Conservation (phyloP, 2,329 filamentous ascomycete species). For the Elsinoe fawcettii region DNA sequence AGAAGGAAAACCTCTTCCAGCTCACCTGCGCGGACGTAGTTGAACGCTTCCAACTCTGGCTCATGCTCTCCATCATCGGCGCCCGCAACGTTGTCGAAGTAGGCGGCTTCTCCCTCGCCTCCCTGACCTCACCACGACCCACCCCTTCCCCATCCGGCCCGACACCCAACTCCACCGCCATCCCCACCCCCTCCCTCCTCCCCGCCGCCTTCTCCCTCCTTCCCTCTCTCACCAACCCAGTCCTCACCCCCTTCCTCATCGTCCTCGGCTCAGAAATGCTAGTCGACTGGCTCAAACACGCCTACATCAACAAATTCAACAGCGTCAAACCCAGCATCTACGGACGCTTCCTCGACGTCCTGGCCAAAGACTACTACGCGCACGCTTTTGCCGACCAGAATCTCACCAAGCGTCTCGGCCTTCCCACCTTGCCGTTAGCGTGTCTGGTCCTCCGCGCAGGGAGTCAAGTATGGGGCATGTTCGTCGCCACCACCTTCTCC, state of each 20-base stretch:
- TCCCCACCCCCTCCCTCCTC: constrained; percentile 63
- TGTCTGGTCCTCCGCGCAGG: constrained; percentile 93
- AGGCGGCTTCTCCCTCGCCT: constrained; percentile 61
- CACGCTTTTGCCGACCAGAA: constrained; percentile 90
- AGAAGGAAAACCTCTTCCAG: constrained; percentile 96
- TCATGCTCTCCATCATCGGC: constrained; percentile 94
- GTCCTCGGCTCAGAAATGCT: constrained; percentile 95
- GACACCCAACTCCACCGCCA: constrained; percentile 41
- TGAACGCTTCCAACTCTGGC: constrained; percentile 93
- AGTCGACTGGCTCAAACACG: constrained; percentile 94
- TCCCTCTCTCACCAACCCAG: constrained; percentile 63
- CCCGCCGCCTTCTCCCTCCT: constrained; percentile 87
- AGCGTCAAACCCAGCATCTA: constrained; percentile 90
- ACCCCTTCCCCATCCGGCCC: constrained; percentile 22
- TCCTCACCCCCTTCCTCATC: constrained; percentile 85
- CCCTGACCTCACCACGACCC: constrained; percentile 23
- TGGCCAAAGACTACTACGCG: constrained; percentile 97
- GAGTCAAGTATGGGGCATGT: constrained; percentile 97
- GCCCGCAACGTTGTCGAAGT: constrained; percentile 95
- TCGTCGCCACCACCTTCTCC: constrained; percentile 78
- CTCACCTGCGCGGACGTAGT: constrained; percentile 94
- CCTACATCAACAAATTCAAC: constrained; percentile 98
- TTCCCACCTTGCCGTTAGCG: constrained; percentile 85
- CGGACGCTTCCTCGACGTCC: constrained; percentile 77
- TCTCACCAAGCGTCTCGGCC: constrained; percentile 76